Percentiles rank a stretch among this genome's conserved stretches.
phyloP scores from a whole-genome alignment of 768 basidiomycete species.

The Glaciozyma martinii region DNA sequence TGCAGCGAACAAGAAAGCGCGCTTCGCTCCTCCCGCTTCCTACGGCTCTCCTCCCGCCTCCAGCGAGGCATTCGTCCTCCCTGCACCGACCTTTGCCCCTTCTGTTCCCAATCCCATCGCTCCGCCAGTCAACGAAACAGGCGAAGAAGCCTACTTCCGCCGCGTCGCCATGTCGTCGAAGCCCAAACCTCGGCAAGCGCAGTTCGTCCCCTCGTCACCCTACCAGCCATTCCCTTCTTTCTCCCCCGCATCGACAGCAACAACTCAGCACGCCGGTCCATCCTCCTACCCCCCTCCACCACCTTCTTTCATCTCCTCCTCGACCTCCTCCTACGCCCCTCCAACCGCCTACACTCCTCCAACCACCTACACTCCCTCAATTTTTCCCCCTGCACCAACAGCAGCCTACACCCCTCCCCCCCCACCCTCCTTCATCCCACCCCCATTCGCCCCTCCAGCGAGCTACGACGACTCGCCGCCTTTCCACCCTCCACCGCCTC shows the following conservation, averaged over 20 bases:
- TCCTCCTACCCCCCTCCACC: not conserved
- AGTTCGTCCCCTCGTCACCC: not conserved
- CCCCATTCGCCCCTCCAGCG: not conserved
- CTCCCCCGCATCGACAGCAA: not conserved
- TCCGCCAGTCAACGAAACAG: slow-evolving; percentile 16
- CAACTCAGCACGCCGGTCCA: too few relatives aligned
- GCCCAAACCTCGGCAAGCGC: not conserved
- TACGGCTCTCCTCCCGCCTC: slow-evolving; percentile 12
- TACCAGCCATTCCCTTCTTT: not conserved
- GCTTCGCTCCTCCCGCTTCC: slow-evolving; percentile 21
- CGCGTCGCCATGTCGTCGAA: slow-evolving; percentile 15
- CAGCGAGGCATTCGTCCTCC: not conserved
- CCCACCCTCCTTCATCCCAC: not conserved
- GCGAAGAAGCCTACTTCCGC: slow-evolving; percentile 27
- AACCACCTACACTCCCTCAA: not conserved
- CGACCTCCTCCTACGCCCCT: not conserved
- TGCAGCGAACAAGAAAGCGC: slow-evolving; percentile 23
- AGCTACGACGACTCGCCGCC: not conserved
- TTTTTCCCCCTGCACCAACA: not conserved
- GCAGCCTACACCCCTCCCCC: not conserved
- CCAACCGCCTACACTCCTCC: not conserved
- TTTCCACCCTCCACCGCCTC: not conserved
- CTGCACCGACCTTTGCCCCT: not conserved
- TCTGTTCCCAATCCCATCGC: not conserved
- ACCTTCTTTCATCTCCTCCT: not conserved